Percentiles rank a stretch among this genome's conserved stretches.
These are phyloP conservation scores for Ascochyta clinopodiicola DNA, from an alignment of 2,329 filamentous ascomycete genomes.

Conservation along the genomic window DNA sequence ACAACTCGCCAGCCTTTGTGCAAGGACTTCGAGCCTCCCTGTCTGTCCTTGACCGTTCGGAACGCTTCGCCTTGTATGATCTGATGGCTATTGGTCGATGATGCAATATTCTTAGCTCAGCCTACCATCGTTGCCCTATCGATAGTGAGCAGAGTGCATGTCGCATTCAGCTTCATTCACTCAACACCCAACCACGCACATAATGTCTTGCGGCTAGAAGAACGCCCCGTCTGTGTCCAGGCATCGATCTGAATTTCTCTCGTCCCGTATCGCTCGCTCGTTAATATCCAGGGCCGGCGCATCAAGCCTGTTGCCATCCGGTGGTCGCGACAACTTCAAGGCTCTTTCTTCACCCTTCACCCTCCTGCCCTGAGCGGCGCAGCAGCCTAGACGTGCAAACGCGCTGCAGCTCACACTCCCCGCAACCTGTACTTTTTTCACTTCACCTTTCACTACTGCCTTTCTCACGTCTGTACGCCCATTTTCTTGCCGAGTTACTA, in stretches of 20 bases:
- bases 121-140: constrained; percentile 11
- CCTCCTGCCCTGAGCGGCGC: constrained; percentile 2
- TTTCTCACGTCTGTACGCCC: neutral
- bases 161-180: constrained; percentile 11
- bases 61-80: neutral
- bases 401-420: neutral
- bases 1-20: neutral
- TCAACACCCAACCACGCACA: constrained; percentile 6
- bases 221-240: neutral
- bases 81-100: constrained; percentile 9
- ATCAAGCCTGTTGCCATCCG: constrained; percentile 1
- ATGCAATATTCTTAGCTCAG: constrained; percentile 17
- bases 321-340: neutral
- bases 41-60: constrained; percentile 3
- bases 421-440: neutral
- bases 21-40: neutral
- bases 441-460: neutral
- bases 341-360: constrained; percentile 3
- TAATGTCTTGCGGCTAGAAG: neutral
- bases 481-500: neutral
- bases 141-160: constrained; percentile 9
- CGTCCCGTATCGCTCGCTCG: neutral
- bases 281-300: neutral
- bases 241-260: neutral
- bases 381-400: constrained; percentile 7